A percentile compares a stretch with the other conserved stretches of the same genome.
These are phyloP conservation scores for Nothophytophthora sp. DNA, from an alignment of 352 stramenopile genomes.

Conservation along the genomic window DNA sequence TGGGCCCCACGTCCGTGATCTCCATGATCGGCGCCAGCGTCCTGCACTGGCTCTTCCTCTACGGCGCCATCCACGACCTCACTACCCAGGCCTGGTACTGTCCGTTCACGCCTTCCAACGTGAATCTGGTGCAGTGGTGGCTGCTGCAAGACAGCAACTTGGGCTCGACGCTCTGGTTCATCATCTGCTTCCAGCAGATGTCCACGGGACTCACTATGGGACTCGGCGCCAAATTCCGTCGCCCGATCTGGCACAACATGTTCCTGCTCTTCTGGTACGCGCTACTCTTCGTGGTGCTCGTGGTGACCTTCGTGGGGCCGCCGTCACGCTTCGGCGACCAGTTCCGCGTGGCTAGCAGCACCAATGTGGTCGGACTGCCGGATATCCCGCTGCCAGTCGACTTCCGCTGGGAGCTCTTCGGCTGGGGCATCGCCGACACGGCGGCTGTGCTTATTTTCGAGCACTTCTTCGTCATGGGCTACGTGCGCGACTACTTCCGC, in stretches of 20 bases:
- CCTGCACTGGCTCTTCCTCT: constrained; percentile 84
- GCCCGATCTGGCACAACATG: constrained; percentile 59
- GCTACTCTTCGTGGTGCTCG: constrained; percentile 54
- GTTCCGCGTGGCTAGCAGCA: constrained; percentile 75
- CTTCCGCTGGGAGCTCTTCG: constrained; percentile 71
- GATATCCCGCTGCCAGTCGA: constrained; percentile 62
- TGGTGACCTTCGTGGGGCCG: constrained; percentile 55
- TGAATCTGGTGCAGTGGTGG: constrained; percentile 79
- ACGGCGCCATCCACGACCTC: constrained; percentile 57
- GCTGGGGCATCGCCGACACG: constrained; percentile 59
- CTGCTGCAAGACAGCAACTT: constrained; percentile 71
- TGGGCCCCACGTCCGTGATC: constrained; percentile 72
- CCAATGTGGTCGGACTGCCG: constrained; percentile 67
- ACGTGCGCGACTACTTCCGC: constrained; percentile 66
- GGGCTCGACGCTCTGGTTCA: constrained; percentile 57
- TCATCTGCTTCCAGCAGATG: constrained; percentile 75
- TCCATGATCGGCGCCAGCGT: constrained; percentile 54
- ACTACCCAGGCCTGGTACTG: constrained; percentile 68
- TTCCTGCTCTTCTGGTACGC: constrained; percentile 69
- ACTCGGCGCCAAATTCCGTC: constrained; percentile 71
- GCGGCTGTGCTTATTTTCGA: constrained; percentile 57
- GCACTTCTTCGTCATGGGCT: constrained; percentile 64
- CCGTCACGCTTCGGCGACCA: constrained; percentile 62
- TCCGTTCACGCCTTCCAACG: constrained; percentile 61
- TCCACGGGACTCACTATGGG: constrained; percentile 55